phyloP scores from a whole-genome alignment of 164 flowering plant species.

The Taxillus chinensis region DNA sequence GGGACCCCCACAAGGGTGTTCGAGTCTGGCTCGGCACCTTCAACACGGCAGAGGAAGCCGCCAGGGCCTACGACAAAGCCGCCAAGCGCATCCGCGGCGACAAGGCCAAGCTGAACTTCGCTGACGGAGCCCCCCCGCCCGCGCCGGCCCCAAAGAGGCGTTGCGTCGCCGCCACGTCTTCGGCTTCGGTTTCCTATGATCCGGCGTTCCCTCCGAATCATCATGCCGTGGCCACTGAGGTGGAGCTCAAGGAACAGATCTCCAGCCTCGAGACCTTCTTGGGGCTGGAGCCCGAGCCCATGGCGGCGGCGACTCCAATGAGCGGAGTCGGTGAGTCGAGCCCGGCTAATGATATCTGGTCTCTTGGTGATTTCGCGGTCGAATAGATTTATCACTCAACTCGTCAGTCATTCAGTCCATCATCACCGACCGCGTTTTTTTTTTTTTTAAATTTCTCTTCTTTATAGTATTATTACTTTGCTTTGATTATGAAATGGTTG shows the following conservation, averaged over 20 bases:
- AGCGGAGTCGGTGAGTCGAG: slow-evolving; percentile 6
- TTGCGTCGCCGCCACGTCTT: slow-evolving; percentile 7
- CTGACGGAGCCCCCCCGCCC: slow-evolving; percentile 1
- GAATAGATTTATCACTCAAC: no score
- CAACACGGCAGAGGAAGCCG: slow-evolving; percentile 63
- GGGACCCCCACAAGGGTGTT: slow-evolving; percentile 59
- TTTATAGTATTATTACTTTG: no score
- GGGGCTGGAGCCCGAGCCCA: slow-evolving; percentile 27
- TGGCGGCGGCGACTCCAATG: background rate
- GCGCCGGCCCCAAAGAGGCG: slow-evolving; percentile 18
- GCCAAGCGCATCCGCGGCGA: slow-evolving; percentile 65
- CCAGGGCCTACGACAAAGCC: slow-evolving; percentile 59
- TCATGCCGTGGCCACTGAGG: background rate
- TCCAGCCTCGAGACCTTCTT: slow-evolving; percentile 46
- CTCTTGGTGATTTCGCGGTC: background rate
- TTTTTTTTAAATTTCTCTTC: no score
- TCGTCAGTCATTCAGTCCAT: no score
- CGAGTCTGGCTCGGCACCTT: slow-evolving; percentile 76
- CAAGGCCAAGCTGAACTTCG: slow-evolving; percentile 74
- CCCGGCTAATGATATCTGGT: slow-evolving; percentile 21
- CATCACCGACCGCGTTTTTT: no score
- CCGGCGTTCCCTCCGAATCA: slow-evolving; percentile 1
- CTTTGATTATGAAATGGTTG: no score
- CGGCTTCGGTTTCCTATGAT: background rate
- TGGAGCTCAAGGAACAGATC: slow-evolving; percentile 31